Evolutionary conservation across 805 yeast species (phyloP), one percentile per base, ranked within the genome.

Genomic region (Cyberlindnera meyerae): DNA sequence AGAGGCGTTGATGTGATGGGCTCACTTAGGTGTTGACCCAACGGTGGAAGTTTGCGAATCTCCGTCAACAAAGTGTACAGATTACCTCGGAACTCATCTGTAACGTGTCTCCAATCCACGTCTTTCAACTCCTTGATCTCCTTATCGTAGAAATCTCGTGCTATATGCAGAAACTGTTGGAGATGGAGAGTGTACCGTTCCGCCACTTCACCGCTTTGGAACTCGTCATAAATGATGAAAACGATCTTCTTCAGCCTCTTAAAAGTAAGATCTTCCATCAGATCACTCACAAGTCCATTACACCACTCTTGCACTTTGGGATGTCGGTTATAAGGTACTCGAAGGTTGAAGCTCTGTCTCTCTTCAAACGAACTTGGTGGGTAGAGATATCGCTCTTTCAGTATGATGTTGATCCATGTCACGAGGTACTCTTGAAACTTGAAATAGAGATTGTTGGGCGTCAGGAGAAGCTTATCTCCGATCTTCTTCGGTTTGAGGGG

Each of bases 301-400:
- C 42, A 29, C 51, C 50, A 45, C 6, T 34, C 33, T 21, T 42
- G 36, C 3, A 45, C 63, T 2, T 48, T 62, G 0, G 76, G 76
- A 44, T 73, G 75, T 41, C 79, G 56, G 33, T 61, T 65, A 25
- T 64, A 59, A 11, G 72, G 70, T 0, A 69, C 58, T 27, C 54
- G 57, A 12, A 74, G 36, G 26, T 66, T 63, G 47, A 71, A 74
- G 5, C 71, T 66, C 8, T 62, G 61, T 3, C 65, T 55, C 21
- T 51, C 36, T 20, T 60, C 62, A 36, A 62, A 66, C 0, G 66
- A 51, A 4, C 48, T 54, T 5, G 39, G 18, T 4, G 71, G 70
- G 33, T 66, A 66, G 1, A 65, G 51, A 20, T 57, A 51, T 21
- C 70, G 55, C 36, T 64, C 59, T 37, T 54, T 58, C 7, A 61